Base-by-base conservation (phyloP, 2,329 filamentous ascomycete genomes). In the Rasamsonia emersonii region DNA sequence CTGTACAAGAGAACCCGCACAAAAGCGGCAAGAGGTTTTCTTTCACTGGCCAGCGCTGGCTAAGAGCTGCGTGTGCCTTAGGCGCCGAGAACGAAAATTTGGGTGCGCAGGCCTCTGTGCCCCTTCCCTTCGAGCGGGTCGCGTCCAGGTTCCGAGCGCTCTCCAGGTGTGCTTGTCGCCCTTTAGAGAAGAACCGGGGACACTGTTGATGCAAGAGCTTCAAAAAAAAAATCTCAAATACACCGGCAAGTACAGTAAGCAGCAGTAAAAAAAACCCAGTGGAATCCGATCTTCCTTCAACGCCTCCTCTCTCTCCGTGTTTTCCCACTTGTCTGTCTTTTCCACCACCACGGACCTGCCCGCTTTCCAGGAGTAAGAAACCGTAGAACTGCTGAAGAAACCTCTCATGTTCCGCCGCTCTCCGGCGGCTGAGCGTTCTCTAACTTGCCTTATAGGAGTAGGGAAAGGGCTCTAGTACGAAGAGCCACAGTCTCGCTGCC, bases 391-490 rank as follows among this genome's bases (percentile, higher is more conserved):
- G 8, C 20, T 23, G 20, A 8, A 23, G 11, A 23, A 23, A 8
- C 20, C 20, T 23, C 20, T 23, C n/a, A n/a, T n/a, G n/a, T n/a
- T n/a, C 20, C 20, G 8, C 20, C 11, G 8, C 20, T 9, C 9
- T 9, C 9, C 20, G 11, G 20, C 11, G 20, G 20, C 20, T 11
- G 11, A 8, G 20, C 11, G 20, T 38, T 42, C 35, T 34, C 38
- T 35, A 45, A 40, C 44, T 43, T 49, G 45, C 39, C 46, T 54
- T 51, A 45, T 37, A 44, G 38, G 40, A 51, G 40, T 43, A 43
- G 45, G 49, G 38, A 48, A 40, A 35, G 32, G 38, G 46, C 40
- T 49, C 47, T 56, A 49, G 55, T 54, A 55, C 52, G 47, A 52
- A 49, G 50, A 54, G 44, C 49, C 54, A 47, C 47, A 49, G 42